phyloP scores from a whole-genome alignment of 2,329 filamentous ascomycete species.

The Diaporthe ilicicola region DNA sequence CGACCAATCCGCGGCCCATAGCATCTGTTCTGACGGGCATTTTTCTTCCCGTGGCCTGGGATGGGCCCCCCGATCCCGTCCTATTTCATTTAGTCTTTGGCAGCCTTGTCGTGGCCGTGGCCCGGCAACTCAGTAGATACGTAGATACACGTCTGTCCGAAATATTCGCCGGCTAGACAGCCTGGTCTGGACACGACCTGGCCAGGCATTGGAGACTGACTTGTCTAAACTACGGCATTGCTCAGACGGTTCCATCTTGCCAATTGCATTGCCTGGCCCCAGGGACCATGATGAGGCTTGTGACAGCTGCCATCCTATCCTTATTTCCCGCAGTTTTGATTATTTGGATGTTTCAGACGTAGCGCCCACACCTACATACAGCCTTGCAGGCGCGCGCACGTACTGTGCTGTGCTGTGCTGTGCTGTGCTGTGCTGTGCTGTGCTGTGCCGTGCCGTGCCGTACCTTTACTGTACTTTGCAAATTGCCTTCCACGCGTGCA shows the following conservation, averaged over 20 bases:
- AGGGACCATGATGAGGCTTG: neutral
- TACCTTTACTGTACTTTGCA: too few relatives aligned
- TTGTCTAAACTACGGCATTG: neutral
- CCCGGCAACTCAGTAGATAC: neutral
- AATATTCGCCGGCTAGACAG: slow-evolving; percentile 6
- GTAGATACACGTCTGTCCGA: neutral
- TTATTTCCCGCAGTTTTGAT: neutral
- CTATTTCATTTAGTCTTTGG: neutral
- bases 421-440: too few relatives aligned
- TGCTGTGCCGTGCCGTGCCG: neutral
- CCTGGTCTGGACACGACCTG: neutral
- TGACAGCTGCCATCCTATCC: slow-evolving; percentile 19
- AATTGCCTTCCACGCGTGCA: too few relatives aligned
- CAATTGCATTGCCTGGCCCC: neutral
- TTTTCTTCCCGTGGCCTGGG: slow-evolving; percentile 14
- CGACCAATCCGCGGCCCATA: slow-evolving; percentile 15
- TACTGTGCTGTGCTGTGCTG: too few relatives aligned
- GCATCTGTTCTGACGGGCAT: slow-evolving; percentile 11
- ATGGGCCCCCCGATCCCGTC: slow-evolving; percentile 7
- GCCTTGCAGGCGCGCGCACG: neutral
- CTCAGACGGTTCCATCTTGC: neutral
- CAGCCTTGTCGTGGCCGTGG: neutral
- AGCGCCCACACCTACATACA: neutral
- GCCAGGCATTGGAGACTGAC: neutral
- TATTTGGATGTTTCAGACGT: slow-evolving; percentile 8